Base-by-base conservation (phyloP, 1,139 yeast genomes). In the Suhomyces panamericanus region DNA sequence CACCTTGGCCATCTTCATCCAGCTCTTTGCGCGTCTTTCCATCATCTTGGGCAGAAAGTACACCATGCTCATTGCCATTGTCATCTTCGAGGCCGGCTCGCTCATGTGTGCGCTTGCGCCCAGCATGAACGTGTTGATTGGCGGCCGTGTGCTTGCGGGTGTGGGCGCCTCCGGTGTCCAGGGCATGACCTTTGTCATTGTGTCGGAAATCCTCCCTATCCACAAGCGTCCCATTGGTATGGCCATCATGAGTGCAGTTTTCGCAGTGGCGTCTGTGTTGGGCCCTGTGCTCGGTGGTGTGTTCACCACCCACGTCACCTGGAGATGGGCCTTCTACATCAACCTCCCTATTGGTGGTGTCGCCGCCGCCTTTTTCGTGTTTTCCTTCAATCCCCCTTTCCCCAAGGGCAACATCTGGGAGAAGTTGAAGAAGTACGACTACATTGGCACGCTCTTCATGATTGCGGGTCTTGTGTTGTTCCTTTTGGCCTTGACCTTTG, bases 311-410 rank as follows among this genome's bases (percentile, higher is more conserved):
- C 69, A 77, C 41, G 81, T 78, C 2, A 68, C 80, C 17, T 85
- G 91, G 91, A 74, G 93, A 59, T 85, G 91, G 90, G 80, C 87
- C 53, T 86, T 85, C 60, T 86, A 80, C 60, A 74, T 85, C 55
- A 85, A 85, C 59, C 64, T 86, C 47, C 89, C 91, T 4, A 66
- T 83, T 42, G 86, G 87, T 15, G 89, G 85, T 0, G 49, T 75
- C 3, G 83, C 85, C 1, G 62, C 75, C 14, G 59, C 63, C 0
- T 58, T 75, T 15, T 68, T 85, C 40, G 48, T 69, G n/a, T 55
- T 69, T 38, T 68, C 77, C 16, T 82, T 81, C 62, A 70, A 76
- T 33, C 86, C 88, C n/a, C 84, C 84, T 17, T 65, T 52, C 36
- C 69, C 80, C 2, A 62, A 60, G 33, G 76, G 77, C 4, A 58